phyloP scores from a whole-genome alignment of 1,139 yeast species.

The Zhuliangozyma parablackwelliae region DNA sequence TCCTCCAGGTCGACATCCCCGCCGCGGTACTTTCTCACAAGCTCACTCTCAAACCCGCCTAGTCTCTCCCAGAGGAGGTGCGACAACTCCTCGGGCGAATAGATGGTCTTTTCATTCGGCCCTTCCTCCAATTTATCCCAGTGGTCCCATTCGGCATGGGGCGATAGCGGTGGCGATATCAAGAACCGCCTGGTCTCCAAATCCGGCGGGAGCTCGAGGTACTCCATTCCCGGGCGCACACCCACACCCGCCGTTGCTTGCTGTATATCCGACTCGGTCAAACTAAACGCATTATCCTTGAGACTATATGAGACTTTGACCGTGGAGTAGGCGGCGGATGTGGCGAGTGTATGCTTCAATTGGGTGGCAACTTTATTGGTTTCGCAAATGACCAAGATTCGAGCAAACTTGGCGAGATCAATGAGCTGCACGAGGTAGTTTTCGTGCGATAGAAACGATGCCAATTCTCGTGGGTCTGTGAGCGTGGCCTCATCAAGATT shows the following conservation, averaged over 20 bases:
- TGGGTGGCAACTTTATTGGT: slow-evolving; percentile 17
- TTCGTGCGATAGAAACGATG: slow-evolving; percentile 20
- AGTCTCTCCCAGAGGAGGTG: slow-evolving; percentile 44
- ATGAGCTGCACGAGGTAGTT: slow-evolving; percentile 31
- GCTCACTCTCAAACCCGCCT: slow-evolving; percentile 36
- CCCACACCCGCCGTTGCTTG: background rate
- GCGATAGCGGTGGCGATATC: slow-evolving; percentile 46
- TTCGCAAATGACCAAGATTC: slow-evolving; percentile 35
- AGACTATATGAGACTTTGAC: slow-evolving; percentile 27
- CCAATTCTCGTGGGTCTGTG: slow-evolving; percentile 23
- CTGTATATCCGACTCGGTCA: slow-evolving; percentile 4
- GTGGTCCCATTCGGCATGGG: slow-evolving; percentile 46
- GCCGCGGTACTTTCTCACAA: slow-evolving; percentile 25
- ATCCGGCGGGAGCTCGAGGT: slow-evolving; percentile 41
- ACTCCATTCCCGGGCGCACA: slow-evolving; percentile 15
- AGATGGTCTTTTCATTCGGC: slow-evolving; percentile 33
- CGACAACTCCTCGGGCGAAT: slow-evolving; percentile 38
- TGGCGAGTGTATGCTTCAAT: slow-evolving; percentile 15
- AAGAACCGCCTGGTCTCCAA: slow-evolving; percentile 36
- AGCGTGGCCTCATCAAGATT: slow-evolving; percentile 19
- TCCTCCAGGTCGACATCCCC: background rate
- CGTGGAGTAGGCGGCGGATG: background rate
- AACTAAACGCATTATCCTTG: slow-evolving; percentile 24
- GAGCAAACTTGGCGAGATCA: slow-evolving; percentile 29
- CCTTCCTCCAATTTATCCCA: slow-evolving; percentile 43